phyloP scores from a whole-genome alignment of 371 early-diverging fungal genomes.

The Mucor plumbeus region DNA sequence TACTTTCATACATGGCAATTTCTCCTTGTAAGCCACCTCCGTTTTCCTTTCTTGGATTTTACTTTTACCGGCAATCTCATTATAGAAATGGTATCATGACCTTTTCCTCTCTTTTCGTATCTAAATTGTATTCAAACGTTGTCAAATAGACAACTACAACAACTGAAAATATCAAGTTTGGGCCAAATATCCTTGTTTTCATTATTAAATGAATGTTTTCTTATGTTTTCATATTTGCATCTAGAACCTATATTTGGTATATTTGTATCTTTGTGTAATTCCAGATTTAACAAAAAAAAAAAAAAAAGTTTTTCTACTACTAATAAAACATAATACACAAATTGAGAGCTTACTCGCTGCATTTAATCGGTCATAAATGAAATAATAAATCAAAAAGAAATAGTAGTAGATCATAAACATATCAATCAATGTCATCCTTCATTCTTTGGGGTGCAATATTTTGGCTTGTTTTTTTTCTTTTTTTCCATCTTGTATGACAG shows the following conservation, averaged over 20 bases:
- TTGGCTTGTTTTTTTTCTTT: slow-evolving; percentile 1
- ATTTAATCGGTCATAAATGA: neutral
- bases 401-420: neutral
- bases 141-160: slow-evolving; percentile 1
- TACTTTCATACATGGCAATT: slow-evolving; percentile 4
- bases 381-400: neutral
- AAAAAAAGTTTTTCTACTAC: neutral
- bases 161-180: neutral
- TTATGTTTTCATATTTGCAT: neutral
- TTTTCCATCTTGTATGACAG: slow-evolving; percentile 4
- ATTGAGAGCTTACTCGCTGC: neutral
- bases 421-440: no score
- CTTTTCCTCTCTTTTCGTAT: neutral
- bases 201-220: neutral
- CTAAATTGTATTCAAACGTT: neutral
- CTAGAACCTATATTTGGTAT: neutral
- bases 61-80: neutral
- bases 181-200: no score
- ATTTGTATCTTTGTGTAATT: slow-evolving; percentile 6
- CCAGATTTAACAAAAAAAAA: neutral
- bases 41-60: slow-evolving; percentile 11
- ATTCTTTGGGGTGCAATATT: neutral
- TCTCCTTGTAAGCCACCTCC: slow-evolving; percentile 23
- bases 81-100: slow-evolving; percentile 20
- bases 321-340: neutral